These are phyloP conservation scores for Linderniella brevidens DNA, from an alignment of 257 asterid genomes.

Conservation along the genomic window DNA sequence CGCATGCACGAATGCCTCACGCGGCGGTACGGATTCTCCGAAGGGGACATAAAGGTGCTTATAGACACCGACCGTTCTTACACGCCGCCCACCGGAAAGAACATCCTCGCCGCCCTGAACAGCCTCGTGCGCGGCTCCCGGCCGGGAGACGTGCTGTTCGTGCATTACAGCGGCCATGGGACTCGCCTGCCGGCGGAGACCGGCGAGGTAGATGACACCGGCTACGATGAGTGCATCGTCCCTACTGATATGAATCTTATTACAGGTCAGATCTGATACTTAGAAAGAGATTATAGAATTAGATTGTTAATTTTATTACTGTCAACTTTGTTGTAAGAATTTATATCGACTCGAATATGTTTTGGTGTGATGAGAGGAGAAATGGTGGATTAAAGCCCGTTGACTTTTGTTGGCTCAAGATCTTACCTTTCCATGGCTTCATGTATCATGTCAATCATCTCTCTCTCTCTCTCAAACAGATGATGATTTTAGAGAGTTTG, in stretches of 20 bases:
- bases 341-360: no score
- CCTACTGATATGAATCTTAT: constrained; percentile 86
- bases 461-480: constrained; percentile 22
- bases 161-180: constrained; percentile 94
- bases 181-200: constrained; percentile 98
- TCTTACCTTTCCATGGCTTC: no score
- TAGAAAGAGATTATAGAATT: no score
- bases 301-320: no score
- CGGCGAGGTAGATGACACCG: constrained; percentile 92
- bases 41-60: constrained; percentile 54
- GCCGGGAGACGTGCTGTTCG: constrained; percentile 60
- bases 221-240: constrained; percentile 88
- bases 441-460: no score
- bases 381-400: no score
- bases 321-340: no score
- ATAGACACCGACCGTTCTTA: constrained; percentile 65
- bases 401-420: no score
- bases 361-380: no score
- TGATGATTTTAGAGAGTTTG: constrained; percentile 86
- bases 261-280: constrained; percentile 47
- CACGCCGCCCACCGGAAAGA: constrained; percentile 76
- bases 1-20: constrained; percentile 56
- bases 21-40: constrained; percentile 59
- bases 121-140: constrained; percentile 43
- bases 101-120: constrained; percentile 51